Evolutionary conservation across 768 basidiomycete genomes (phyloP).

Genomic region (Leucosporidium creatinivorum): DNA sequence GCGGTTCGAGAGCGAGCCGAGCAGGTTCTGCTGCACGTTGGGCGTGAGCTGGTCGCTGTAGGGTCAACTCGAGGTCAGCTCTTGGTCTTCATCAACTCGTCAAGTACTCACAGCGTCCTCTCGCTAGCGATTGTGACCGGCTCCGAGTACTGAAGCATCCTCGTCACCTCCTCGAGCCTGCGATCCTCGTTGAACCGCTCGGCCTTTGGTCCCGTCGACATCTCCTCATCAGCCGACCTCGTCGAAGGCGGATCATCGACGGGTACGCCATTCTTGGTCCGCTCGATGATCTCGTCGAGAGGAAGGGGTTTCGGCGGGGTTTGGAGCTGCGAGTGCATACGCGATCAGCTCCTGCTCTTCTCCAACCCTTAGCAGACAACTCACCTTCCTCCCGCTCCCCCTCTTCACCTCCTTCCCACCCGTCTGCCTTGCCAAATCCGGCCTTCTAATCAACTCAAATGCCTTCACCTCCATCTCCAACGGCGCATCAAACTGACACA

Average conservation of each 20-base stretch:
- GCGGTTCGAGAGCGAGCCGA: slow-evolving; percentile 70
- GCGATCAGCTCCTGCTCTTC: neutral
- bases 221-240: neutral
- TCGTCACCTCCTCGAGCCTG: slow-evolving; percentile 79
- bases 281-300: neutral
- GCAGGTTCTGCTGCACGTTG: slow-evolving; percentile 74
- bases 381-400: neutral
- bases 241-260: neutral
- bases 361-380: neutral
- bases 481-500: slow-evolving; percentile 71
- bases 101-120: slow-evolving; percentile 60
- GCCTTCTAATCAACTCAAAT: slow-evolving; percentile 63
- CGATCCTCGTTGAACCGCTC: slow-evolving; percentile 78
- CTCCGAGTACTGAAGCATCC: slow-evolving; percentile 76
- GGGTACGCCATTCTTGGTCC: neutral
- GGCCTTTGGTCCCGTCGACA: slow-evolving; percentile 9
- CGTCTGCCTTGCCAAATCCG: slow-evolving; percentile 56
- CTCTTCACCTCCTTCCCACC: neutral
- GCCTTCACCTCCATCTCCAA: slow-evolving; percentile 63
- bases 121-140: slow-evolving; percentile 61
- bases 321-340: neutral
- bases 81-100: neutral
- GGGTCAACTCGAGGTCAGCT: neutral
- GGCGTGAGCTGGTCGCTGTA: slow-evolving; percentile 76
- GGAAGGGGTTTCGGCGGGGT: neutral